Conservation (phyloP, 495 filamentous ascomycete species). For the Pseudomonodictys pantanalensis region DNA sequence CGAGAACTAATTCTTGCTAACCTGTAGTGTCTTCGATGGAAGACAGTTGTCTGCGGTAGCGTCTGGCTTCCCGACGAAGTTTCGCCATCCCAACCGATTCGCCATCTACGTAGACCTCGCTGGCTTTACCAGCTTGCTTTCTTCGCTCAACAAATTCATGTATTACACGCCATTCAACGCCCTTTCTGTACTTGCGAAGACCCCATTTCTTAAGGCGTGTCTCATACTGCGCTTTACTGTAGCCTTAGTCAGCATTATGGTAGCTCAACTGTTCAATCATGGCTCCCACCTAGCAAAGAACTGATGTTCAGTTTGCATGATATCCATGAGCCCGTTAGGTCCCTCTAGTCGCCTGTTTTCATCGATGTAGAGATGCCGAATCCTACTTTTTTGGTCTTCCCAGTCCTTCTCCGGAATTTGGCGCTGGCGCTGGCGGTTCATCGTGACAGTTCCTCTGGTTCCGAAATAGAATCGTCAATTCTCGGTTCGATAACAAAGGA, state of each 20-base stretch:
- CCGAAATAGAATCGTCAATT: no score
- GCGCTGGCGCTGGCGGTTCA: background rate
- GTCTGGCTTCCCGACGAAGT: background rate
- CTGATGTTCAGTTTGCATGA: background rate
- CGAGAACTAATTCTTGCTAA: no score
- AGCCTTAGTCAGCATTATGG: background rate
- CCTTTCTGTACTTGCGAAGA: background rate
- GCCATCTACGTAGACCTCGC: background rate
- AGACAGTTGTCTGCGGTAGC: background rate
- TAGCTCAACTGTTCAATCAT: background rate
- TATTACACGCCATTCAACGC: background rate
- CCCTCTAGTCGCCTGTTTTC: background rate
- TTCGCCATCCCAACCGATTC: background rate
- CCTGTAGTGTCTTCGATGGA: background rate
- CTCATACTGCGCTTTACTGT: background rate
- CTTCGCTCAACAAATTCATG: background rate
- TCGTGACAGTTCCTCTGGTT: no score
- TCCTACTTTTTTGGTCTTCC: background rate
- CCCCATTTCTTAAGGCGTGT: background rate
- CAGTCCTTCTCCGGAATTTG: background rate
- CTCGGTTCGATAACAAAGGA: no score
- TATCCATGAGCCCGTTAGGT: background rate
- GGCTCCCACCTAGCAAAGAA: background rate
- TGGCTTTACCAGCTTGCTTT: background rate
- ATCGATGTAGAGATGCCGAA: background rate